phyloP scores from a whole-genome alignment of 2,329 filamentous ascomycete species.

The Tympanopsis confertula region DNA sequence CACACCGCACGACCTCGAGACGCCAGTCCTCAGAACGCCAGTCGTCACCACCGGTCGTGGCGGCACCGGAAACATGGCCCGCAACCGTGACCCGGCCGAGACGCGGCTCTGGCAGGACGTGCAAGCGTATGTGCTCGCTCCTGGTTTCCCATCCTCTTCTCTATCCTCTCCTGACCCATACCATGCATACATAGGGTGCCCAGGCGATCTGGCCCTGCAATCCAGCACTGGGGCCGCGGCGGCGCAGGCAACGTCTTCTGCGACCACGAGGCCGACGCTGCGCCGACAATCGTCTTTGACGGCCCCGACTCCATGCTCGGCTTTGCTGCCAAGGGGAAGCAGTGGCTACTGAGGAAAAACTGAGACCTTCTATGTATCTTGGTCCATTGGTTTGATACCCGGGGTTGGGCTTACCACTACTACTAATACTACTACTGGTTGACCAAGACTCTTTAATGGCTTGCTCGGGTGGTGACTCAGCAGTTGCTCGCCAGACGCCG shows the following conservation, averaged over 20 bases:
- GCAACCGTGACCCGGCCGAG: slow-evolving; percentile 57
- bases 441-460: not conserved
- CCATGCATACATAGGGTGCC: slow-evolving; percentile 24
- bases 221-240: slow-evolving; percentile 60
- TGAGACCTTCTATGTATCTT: slow-evolving; percentile 8
- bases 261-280: slow-evolving; percentile 27
- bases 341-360: slow-evolving; percentile 37
- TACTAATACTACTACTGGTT: not conserved
- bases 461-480: slow-evolving; percentile 3
- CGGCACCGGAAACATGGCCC: slow-evolving; percentile 78
- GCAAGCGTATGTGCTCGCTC: slow-evolving; percentile 39
- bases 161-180: not conserved
- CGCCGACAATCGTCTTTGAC: slow-evolving; percentile 9
- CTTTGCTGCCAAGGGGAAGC: slow-evolving; percentile 31
- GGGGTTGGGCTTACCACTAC: not conserved
- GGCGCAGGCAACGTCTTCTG: slow-evolving; percentile 63
- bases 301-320: slow-evolving; percentile 9
- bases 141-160: slow-evolving; percentile 10
- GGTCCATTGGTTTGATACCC: not conserved
- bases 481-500: slow-evolving; percentile 50
- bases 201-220: slow-evolving; percentile 43
- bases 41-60: slow-evolving; percentile 83
- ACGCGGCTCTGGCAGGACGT: slow-evolving; percentile 79
- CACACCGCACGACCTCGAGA: slow-evolving; percentile 57
- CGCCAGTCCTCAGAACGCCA: slow-evolving; percentile 72